A percentile compares a stretch with the other conserved stretches of the same genome.
phyloP scores from a whole-genome alignment of 257 asterid species.

The Vinca minor region DNA sequence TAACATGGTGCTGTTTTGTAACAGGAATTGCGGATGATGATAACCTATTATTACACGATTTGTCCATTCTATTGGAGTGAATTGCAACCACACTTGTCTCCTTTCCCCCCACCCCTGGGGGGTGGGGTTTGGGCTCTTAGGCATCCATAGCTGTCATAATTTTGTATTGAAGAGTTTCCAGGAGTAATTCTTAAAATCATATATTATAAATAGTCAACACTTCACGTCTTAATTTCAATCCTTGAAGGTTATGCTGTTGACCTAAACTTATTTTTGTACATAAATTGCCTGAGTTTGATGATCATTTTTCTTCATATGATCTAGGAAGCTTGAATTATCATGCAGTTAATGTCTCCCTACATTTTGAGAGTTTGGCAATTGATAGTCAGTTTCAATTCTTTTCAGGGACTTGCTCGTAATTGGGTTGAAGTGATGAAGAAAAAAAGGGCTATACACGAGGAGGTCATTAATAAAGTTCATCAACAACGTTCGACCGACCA shows the following conservation, averaged over 20 bases:
- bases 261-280: background rate
- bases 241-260: background rate
- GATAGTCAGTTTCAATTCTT: background rate
- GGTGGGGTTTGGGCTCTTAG: background rate
- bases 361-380: background rate
- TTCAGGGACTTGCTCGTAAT: slow-evolving; percentile 30
- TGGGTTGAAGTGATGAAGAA: slow-evolving; percentile 82
- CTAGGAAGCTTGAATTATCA: background rate
- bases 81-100: no score
- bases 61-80: background rate
- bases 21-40: background rate
- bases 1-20: background rate
- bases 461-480: slow-evolving; percentile 74
- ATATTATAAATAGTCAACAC: background rate
- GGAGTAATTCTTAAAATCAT: background rate
- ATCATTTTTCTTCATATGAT: background rate
- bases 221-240: background rate
- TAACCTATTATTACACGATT: background rate
- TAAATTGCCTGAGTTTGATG: background rate
- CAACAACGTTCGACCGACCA: slow-evolving; percentile 43
- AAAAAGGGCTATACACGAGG: slow-evolving; percentile 89
- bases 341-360: background rate
- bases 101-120: no score
- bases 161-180: background rate
- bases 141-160: background rate